These are phyloP conservation scores for Lentinula boryana DNA, from an alignment of 768 basidiomycete species.

Conservation along the genomic window DNA sequence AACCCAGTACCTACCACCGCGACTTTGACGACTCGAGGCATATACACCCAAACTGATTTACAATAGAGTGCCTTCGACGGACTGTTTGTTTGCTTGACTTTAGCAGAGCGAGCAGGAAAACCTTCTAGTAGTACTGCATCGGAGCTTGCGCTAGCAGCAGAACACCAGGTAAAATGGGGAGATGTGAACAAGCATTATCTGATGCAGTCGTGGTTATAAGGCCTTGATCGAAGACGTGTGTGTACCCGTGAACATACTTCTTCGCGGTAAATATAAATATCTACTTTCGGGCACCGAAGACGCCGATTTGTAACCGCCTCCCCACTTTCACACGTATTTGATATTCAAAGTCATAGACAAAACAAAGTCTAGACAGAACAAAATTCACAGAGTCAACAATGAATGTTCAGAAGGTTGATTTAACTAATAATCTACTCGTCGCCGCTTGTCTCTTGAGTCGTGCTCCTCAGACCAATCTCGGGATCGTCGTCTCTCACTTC, in stretches of 20 bases:
- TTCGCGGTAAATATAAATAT: not conserved
- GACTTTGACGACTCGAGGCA: constrained; percentile 43
- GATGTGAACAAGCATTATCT: not conserved
- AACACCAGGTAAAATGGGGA: not conserved
- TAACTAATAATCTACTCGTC: constrained; percentile 42
- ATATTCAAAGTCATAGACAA: no score
- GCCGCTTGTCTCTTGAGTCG: constrained; percentile 37
- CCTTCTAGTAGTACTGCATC: not conserved
- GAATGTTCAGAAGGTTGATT: not conserved
- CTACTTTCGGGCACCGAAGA: not conserved
- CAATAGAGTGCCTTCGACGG: no score
- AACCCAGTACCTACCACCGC: constrained; percentile 71
- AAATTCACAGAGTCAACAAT: no score
- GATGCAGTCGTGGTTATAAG: not conserved
- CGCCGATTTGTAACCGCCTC: not conserved
- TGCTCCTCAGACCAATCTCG: constrained; percentile 25
- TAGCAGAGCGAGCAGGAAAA: not conserved
- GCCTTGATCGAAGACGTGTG: not conserved
- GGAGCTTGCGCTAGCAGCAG: not conserved
- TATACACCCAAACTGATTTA: not conserved
- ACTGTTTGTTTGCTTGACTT: not conserved
- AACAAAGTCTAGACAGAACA: no score
- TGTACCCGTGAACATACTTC: not conserved
- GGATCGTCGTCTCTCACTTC: constrained; percentile 23
- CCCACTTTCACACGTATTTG: not conserved